Conservation (phyloP, 2,329 filamentous ascomycete genomes). For the Penicillium sp. region DNA sequence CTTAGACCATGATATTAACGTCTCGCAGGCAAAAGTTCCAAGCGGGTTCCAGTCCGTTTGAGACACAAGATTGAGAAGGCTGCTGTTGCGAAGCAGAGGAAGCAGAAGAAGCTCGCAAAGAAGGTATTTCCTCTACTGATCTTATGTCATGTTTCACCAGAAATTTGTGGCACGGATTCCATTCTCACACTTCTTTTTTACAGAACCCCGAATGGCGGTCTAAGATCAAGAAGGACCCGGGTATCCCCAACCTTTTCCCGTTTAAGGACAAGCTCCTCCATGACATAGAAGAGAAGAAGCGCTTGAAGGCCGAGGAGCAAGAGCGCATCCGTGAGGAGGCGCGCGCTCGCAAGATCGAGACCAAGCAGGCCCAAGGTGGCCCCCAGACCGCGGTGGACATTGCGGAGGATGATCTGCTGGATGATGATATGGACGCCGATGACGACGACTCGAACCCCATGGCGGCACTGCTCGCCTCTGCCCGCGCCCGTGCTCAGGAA, state of each 20-base stretch:
- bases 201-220: conserved; percentile 94
- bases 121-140: conserved; percentile 54
- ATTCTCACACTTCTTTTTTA: conserved; percentile 16
- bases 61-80: conserved; percentile 96
- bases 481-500: conserved; percentile 48
- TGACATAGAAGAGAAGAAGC: conserved; percentile 87
- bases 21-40: conserved; percentile 81
- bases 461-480: conserved; percentile 49
- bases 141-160: background rate
- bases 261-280: conserved; percentile 95
- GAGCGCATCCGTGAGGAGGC: conserved; percentile 70
- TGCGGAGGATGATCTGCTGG: conserved; percentile 52
- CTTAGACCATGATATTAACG: conserved; percentile 7
- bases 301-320: conserved; percentile 78
- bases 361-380: conserved; percentile 38
- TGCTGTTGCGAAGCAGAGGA: conserved; percentile 85
- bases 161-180: background rate
- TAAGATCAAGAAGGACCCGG: conserved; percentile 94
- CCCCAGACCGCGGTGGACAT: conserved; percentile 37
- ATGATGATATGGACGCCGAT: conserved; percentile 56
- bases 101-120: conserved; percentile 84
- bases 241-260: conserved; percentile 95
- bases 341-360: conserved; percentile 39
- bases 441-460: conserved; percentile 63
- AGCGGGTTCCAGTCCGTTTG: conserved; percentile 84